phyloP scores from a whole-genome alignment of 2,329 filamentous ascomycete genomes.

The Fusarium chaquense region DNA sequence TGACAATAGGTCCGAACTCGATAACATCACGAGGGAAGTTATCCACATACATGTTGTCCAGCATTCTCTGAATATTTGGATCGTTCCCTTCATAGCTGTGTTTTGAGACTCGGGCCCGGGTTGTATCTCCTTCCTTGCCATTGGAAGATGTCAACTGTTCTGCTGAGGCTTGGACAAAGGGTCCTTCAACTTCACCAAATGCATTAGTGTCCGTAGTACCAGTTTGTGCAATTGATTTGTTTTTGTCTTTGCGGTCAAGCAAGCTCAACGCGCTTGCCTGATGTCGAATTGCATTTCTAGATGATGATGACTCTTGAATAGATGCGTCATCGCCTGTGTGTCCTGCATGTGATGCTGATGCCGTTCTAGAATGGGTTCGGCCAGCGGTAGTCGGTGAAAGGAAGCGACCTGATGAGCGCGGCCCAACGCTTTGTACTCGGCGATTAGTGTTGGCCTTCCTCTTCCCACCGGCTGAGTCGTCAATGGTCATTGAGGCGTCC shows the following conservation, averaged over 20 bases:
- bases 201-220: slow-evolving; percentile 70
- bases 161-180: slow-evolving; percentile 57
- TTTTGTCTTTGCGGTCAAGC: slow-evolving; percentile 69
- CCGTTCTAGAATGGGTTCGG: slow-evolving; percentile 55
- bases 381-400: slow-evolving; percentile 50
- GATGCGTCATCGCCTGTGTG: slow-evolving; percentile 53
- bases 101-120: slow-evolving; percentile 63
- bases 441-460: slow-evolving; percentile 66
- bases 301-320: slow-evolving; percentile 56
- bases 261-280: slow-evolving; percentile 71
- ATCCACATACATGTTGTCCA: slow-evolving; percentile 87
- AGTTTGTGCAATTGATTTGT: slow-evolving; percentile 69
- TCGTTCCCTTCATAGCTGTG: slow-evolving; percentile 90
- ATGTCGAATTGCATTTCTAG: slow-evolving; percentile 63
- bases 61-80: slow-evolving; percentile 74
- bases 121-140: slow-evolving; percentile 49
- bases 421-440: slow-evolving; percentile 55
- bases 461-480: slow-evolving; percentile 71
- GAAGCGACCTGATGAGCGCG: slow-evolving; percentile 47
- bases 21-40: slow-evolving; percentile 74
- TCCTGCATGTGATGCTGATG: slow-evolving; percentile 49
- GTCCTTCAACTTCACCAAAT: slow-evolving; percentile 70
- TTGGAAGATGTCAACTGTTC: slow-evolving; percentile 40
- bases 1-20: slow-evolving; percentile 84
- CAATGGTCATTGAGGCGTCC: slow-evolving; percentile 90